Conservation (phyloP, 805 yeast species). For the Starmerella sp. region DNA sequence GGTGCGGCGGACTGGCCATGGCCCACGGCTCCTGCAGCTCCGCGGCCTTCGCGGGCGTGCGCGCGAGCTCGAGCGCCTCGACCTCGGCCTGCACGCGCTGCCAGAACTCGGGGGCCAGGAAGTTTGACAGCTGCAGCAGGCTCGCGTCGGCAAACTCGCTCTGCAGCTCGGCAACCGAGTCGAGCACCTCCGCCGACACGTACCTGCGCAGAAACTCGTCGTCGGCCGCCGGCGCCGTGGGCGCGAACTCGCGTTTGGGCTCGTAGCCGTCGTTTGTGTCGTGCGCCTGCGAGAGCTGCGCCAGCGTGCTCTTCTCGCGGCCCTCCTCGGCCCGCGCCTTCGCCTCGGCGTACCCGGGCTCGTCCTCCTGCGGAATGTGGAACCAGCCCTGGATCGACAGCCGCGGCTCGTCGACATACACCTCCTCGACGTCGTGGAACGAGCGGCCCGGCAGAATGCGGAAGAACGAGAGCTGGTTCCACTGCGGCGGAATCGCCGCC, state of each 20-base stretch:
- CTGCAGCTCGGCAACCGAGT: conserved; percentile 35
- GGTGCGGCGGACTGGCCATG: conserved; percentile 86
- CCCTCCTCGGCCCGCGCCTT: conserved; percentile 56
- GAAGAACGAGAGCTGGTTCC: conserved; percentile 92
- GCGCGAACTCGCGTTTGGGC: conserved; percentile 41
- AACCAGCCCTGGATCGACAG: conserved; percentile 97
- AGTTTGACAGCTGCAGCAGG: conserved; percentile 50
- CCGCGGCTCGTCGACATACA: conserved; percentile 78
- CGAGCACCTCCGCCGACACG: conserved; percentile 45
- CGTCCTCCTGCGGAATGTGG: conserved; percentile 91
- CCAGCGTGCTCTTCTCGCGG: conserved; percentile 58
- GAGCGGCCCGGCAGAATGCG: conserved; percentile 92
- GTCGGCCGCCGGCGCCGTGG: conserved; percentile 35
- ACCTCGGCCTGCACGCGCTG: conserved; percentile 36
- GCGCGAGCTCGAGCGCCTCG: conserved; percentile 40
- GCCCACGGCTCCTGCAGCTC: conserved; percentile 56
- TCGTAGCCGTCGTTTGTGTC: conserved; percentile 70
- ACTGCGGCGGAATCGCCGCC: conserved; percentile 71
- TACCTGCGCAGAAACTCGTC: conserved; percentile 40
- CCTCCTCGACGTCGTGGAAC: conserved; percentile 98
- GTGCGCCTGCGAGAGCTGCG: conserved; percentile 62
- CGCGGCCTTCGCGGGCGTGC: conserved; percentile 11
- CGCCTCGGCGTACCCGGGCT: conserved; percentile 48
- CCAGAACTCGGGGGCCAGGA: conserved; percentile 51
- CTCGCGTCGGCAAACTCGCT: conserved; percentile 55